Evolutionary conservation across 768 basidiomycete species (phyloP).

Genomic region (Russula sp.): DNA sequence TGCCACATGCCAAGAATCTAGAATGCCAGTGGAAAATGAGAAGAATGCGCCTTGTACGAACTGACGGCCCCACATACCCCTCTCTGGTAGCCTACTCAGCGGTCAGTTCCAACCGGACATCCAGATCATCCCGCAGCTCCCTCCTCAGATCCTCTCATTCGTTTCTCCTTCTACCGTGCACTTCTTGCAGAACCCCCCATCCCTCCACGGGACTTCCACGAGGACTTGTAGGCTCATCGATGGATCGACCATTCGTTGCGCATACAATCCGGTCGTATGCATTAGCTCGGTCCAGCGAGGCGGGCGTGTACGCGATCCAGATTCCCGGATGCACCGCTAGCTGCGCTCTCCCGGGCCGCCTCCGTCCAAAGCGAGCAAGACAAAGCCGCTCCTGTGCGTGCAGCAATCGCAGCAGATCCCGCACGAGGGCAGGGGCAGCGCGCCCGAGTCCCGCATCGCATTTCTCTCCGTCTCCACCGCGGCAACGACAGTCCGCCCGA

Average conservation of each 20-base stretch:
- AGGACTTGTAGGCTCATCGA: constrained; percentile 34
- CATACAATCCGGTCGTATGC: constrained; percentile 26
- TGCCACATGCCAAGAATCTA: background rate
- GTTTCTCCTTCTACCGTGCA: constrained; percentile 31
- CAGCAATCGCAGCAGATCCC: constrained; percentile 27
- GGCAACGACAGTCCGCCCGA: constrained; percentile 26
- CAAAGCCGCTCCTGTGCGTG: constrained; percentile 25
- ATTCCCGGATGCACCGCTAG: constrained; percentile 18
- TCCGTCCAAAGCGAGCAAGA: constrained; percentile 23
- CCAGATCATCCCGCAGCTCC: constrained; percentile 17
- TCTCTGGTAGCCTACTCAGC: background rate
- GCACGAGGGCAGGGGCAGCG: constrained; percentile 3
- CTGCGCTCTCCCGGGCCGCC: constrained; percentile 6
- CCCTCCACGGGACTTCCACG: constrained; percentile 28
- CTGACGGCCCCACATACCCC: background rate
- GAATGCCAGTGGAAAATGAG: background rate
- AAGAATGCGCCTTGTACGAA: background rate
- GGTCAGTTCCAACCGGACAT: constrained; percentile 19
- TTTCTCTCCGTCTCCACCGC: background rate
- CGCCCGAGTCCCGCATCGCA: background rate
- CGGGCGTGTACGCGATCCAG: constrained; percentile 6
- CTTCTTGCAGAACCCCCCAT: constrained; percentile 33
- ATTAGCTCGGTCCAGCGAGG: constrained; percentile 23
- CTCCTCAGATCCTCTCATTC: constrained; percentile 28
- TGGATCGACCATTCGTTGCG: constrained; percentile 32